Evolutionary conservation across 148 eudicot species (phyloP).

Genomic region (Euryodendron excelsum): DNA sequence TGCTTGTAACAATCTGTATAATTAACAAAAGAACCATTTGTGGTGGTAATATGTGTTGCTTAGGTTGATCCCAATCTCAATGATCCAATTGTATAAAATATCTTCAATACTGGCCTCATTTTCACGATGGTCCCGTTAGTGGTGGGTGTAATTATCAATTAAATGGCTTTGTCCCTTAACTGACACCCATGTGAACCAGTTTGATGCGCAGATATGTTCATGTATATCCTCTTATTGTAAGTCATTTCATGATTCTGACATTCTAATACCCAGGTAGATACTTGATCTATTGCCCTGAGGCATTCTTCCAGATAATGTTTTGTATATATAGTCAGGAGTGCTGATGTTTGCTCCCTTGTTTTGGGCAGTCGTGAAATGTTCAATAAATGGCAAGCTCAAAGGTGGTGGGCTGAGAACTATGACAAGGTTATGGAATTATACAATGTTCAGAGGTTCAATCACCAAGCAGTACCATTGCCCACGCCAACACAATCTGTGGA

Average conservation of each 20-base stretch:
- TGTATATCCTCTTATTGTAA: constrained; percentile 1
- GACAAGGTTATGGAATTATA: constrained; percentile 91
- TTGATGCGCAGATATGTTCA: constrained; percentile 1
- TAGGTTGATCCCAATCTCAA: background rate
- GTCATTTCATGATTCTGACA: background rate
- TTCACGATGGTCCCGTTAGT: background rate
- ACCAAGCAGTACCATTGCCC: constrained; percentile 53
- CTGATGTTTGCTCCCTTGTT: constrained; percentile 8
- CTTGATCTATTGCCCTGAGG: background rate
- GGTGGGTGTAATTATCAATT: background rate
- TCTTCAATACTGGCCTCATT: background rate
- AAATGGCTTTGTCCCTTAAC: background rate
- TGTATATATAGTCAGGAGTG: background rate
- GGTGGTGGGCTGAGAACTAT: constrained; percentile 96
- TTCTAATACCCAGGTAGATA: too few species aligned
- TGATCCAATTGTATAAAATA: background rate
- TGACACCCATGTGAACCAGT: background rate
- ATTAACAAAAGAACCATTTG: background rate
- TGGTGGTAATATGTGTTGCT: background rate
- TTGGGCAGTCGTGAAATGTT: constrained; percentile 85
- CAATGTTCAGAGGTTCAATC: constrained; percentile 78
- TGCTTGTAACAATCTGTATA: background rate
- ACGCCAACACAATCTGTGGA: constrained; percentile 66
- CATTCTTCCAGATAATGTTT: constrained; percentile 7
- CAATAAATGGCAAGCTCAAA: constrained; percentile 97